Base-by-base conservation (phyloP, 331 rosid species). In the Quercus lobata region DNA sequence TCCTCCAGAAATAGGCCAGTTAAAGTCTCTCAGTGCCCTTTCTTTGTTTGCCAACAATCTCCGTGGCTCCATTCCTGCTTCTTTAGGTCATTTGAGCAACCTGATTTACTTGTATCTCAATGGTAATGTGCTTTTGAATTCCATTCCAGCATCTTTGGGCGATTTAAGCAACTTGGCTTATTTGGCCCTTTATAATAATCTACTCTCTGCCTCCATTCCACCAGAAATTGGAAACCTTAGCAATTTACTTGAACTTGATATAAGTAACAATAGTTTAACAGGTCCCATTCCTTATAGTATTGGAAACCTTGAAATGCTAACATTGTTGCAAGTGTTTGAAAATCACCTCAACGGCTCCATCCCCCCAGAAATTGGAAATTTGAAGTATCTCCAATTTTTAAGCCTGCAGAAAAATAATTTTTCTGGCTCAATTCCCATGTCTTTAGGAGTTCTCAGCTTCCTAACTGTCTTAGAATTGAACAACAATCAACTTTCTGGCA, bases 171-270 rank as follows among this genome's bases (percentile, higher is more conserved):
- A 30, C 34, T 30, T 30, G 34, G 5, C 34, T 30, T 30, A 30
- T 30, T 4, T 30, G 0, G 0, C 34, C 74, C 74, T 75, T 41
- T 5, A 68, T 41, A 21, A 16, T 10, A 83, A 83, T 35, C 29
- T 11, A 1, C 60, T 83, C 61, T 79, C 75, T 21, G 81, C 83
- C 29, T 46, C 57, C 8, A 71, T 79, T 52, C 81, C 86, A 5
- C 46, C 46, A 46, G 32, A 25, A 14, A 16, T 66, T 2, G 49
- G 49, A 17, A 55, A 55, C 58, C 58, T 55, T 11, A 8, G 17
- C 58, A 55, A 55, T 55, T 19, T 55, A 19, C 0, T 55, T 55
- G 58, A 16, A 11, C 58, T 55, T 55, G 6, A 55, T 3, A 55
- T 72, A 0, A 1, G 5, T 6, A 7, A 2, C 3, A 72, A 72